These are phyloP conservation scores for Wickerhamiella kazuoi DNA, from an alignment of 805 yeast genomes.

Conservation along the genomic window DNA sequence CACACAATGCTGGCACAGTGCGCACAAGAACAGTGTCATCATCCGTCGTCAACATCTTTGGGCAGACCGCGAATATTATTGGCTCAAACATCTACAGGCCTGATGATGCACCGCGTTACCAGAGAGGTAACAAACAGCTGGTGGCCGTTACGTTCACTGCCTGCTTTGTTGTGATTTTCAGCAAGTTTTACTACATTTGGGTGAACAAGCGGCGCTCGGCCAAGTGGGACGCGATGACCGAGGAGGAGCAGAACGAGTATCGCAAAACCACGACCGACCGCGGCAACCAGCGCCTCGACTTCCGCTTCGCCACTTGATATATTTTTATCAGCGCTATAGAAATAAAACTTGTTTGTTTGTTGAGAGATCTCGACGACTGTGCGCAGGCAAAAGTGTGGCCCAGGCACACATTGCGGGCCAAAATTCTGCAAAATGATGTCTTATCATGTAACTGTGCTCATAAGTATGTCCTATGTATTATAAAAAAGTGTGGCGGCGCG, in stretches of 20 bases:
- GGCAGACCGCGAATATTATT: constrained; percentile 39
- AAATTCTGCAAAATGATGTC: too few species aligned
- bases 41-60: constrained; percentile 45
- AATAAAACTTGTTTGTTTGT: too few species aligned
- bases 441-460: too few species aligned
- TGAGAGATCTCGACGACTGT: too few species aligned
- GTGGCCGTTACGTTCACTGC: constrained; percentile 15
- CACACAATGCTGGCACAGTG: constrained; percentile 44
- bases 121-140: constrained; percentile 32
- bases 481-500: too few species aligned
- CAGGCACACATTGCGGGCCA: too few species aligned
- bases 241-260: constrained; percentile 35
- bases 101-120: constrained; percentile 43
- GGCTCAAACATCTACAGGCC: constrained; percentile 38
- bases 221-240: constrained; percentile 34
- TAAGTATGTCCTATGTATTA: background rate
- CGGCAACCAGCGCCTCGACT: constrained; percentile 45
- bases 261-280: constrained; percentile 28
- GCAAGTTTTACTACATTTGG: constrained; percentile 20
- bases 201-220: constrained; percentile 22
- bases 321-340: too few species aligned
- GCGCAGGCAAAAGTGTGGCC: too few species aligned
- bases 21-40: constrained; percentile 48
- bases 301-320: constrained; percentile 20
- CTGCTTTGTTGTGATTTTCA: constrained; percentile 9